Percentiles rank a stretch among this genome's conserved stretches.
phyloP scores from a whole-genome alignment of 1,139 yeast genomes.

The Sugiyamaella novakii region DNA sequence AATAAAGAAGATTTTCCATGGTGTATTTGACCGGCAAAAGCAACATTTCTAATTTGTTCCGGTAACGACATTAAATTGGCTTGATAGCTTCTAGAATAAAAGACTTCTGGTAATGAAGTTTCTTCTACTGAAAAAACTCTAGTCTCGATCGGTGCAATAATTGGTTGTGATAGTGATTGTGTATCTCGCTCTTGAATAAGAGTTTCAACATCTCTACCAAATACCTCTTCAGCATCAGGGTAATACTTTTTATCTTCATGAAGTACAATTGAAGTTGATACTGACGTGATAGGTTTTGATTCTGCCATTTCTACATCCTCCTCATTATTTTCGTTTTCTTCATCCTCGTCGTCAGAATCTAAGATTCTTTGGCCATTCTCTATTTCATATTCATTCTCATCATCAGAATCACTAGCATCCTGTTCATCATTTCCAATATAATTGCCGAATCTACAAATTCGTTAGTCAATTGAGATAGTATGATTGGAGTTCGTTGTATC shows the following conservation, averaged over 20 bases:
- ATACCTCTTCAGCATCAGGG: constrained; percentile 49
- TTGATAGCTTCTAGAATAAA: constrained; percentile 67
- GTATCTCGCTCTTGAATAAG: constrained; percentile 59
- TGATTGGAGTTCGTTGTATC: neutral
- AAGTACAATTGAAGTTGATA: constrained; percentile 39
- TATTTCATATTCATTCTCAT: constrained; percentile 20
- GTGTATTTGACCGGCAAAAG: constrained; percentile 76
- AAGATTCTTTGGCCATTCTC: neutral
- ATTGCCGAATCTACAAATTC: constrained; percentile 61
- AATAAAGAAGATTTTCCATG: constrained; percentile 86
- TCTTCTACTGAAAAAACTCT: constrained; percentile 55
- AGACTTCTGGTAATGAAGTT: constrained; percentile 56
- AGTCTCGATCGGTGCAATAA: constrained; percentile 57
- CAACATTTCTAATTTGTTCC: constrained; percentile 72
- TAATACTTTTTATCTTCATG: constrained; percentile 52
- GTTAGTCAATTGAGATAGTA: constrained; percentile 6
- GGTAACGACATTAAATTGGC: constrained; percentile 55
- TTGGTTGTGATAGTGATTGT: constrained; percentile 61
- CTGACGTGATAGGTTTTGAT: constrained; percentile 29
- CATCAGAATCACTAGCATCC: constrained; percentile 35
- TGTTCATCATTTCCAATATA: constrained; percentile 52
- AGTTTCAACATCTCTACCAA: constrained; percentile 66
- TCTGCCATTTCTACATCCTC: neutral
- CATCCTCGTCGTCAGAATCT: constrained; percentile 16
- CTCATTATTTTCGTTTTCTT: constrained; percentile 22